Evolutionary conservation across 257 asterid genomes (phyloP), one percentile per base, ranked within the genome.

Genomic region (Capsicum baccatum): DNA sequence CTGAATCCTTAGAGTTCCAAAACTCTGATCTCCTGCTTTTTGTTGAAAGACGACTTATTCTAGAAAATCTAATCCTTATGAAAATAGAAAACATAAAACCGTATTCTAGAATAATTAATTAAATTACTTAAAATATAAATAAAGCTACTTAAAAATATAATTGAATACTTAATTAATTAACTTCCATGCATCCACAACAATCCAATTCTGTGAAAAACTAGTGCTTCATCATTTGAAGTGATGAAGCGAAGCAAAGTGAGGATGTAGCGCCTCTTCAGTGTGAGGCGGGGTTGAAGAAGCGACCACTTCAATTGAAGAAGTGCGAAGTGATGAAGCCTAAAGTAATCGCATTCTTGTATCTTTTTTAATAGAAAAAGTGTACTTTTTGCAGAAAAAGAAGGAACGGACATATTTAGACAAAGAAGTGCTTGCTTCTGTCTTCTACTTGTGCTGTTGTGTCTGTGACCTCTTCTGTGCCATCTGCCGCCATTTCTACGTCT

Each of bases 381-480:
- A 67, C 14, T 67, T 67, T 5, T 48, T 14, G 50, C 14, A 67
- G 76, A 67, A 67, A 66, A 67, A 67, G 76, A 67, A 67, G 76
- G 76, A 37, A 39, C 26, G 4, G 1, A 68, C 33, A 69, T 39
- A 8, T 69, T 69, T 39, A 39, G 79, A 69, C 55, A 8, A 69
- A 69, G 13, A 42, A 16, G 79, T 39, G 8, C 37, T 60, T 60
- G 68, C 13, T 60, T 2, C 14, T 19, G 14, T 19, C 37, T 9
- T 60, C 66, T 59, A 17, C 35, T n/a, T 44, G 19, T 42, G 79
- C 54, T 69, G 79, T 69, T 69, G 79, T 39, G 55, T 9, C 55
- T 42, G 15, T 21, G 8, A 39, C 33, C 42, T 15, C 79, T 69
- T 69, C 15, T 0, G 79, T 69, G 35, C 79, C 9, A 14, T 2